These are phyloP conservation scores for Ascochyta pisi DNA, from an alignment of 2,329 filamentous ascomycete species.

Conservation along the genomic window DNA sequence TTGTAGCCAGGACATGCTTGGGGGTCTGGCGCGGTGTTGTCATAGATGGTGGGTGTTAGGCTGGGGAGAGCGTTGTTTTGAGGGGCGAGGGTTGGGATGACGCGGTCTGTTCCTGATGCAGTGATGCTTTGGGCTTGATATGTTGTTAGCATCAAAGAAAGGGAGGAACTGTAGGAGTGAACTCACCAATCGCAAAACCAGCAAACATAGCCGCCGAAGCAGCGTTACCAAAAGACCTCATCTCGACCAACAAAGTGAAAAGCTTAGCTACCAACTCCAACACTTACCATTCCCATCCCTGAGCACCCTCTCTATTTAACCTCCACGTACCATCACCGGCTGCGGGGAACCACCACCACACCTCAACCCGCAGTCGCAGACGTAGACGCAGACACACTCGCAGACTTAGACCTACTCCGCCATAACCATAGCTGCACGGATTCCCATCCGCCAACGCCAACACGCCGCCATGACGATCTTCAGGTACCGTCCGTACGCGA, in stretches of 20 bases:
- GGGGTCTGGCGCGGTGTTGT: conserved; percentile 24
- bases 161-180: not conserved
- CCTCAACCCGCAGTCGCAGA: no score
- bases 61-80: conserved; percentile 21
- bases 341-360: no score
- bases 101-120: conserved; percentile 5
- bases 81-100: conserved; percentile 13
- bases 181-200: conserved; percentile 1
- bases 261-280: not conserved
- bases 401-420: no score
- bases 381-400: no score
- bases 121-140: conserved; percentile 1
- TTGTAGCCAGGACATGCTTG: conserved; percentile 69
- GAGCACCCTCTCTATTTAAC: conserved; percentile 7
- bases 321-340: not conserved
- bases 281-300: not conserved
- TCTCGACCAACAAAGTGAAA: not conserved
- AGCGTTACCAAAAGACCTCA: not conserved
- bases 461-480: no score
- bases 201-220: not conserved
- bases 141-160: not conserved
- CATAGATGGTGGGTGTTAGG: conserved; percentile 23
- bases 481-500: no score
- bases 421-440: no score
- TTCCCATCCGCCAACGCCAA: no score